A percentile compares a stretch with the other conserved stretches of the same genome.
These are phyloP conservation scores for Elongisporangium senticosum DNA, from an alignment of 352 stramenopile species.

Conservation along the genomic window DNA sequence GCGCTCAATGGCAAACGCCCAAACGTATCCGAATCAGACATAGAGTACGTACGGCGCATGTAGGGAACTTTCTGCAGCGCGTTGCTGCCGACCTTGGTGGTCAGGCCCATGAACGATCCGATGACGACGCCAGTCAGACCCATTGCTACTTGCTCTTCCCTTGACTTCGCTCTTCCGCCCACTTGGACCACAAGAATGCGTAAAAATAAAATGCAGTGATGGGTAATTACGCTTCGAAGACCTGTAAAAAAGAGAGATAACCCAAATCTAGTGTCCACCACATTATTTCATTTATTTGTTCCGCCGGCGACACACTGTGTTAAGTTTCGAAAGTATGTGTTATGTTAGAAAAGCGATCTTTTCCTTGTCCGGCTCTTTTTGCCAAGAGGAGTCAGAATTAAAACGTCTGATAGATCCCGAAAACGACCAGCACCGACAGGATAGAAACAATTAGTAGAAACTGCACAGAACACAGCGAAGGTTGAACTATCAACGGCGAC, in stretches of 20 bases:
- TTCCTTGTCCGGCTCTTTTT: background rate
- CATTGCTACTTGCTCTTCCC: slow-evolving; percentile 27
- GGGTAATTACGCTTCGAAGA: background rate
- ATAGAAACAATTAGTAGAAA: no score
- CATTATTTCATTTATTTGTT: background rate
- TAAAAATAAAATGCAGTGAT: background rate
- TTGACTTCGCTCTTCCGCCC: slow-evolving; percentile 1
- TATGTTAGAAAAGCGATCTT: background rate
- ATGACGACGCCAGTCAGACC: slow-evolving; percentile 60
- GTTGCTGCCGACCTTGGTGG: slow-evolving; percentile 82
- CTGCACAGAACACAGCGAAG: background rate
- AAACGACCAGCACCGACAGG: no score
- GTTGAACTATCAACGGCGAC: background rate
- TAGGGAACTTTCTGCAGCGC: slow-evolving; percentile 77
- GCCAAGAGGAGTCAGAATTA: background rate
- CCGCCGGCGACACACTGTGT: no score
- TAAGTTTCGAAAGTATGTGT: background rate
- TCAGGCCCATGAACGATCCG: slow-evolving; percentile 69
- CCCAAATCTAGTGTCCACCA: background rate
- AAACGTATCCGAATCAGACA: background rate
- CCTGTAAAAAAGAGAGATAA: no score
- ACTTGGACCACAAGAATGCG: background rate
- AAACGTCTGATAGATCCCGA: no score
- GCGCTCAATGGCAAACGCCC: background rate
- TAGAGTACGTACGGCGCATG: slow-evolving; percentile 64